Evolutionary conservation across 768 basidiomycete species (phyloP).

Genomic region (Porphyrellus cyaneotinctus): DNA sequence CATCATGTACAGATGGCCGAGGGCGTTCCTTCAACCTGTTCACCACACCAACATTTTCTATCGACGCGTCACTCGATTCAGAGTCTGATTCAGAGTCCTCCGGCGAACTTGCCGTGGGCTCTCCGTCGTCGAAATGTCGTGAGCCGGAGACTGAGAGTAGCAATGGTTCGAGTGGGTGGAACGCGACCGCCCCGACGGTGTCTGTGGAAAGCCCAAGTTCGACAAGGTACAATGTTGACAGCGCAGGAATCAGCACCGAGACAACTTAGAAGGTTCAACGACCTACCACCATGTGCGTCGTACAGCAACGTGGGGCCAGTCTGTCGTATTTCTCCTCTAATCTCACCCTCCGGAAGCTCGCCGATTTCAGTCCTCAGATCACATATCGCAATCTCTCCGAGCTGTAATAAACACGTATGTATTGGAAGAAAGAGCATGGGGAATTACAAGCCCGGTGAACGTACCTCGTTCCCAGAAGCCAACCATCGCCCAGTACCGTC

Average conservation of each 20-base stretch:
- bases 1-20: slow-evolving; percentile 21
- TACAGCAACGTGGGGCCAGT: slow-evolving; percentile 36
- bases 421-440: background rate
- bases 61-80: slow-evolving; percentile 11
- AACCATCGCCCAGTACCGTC: slow-evolving; percentile 65
- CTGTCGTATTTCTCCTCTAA: slow-evolving; percentile 9
- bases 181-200: slow-evolving; percentile 65
- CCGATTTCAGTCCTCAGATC: slow-evolving; percentile 34
- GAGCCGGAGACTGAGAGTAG: slow-evolving; percentile 74
- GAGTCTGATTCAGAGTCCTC: slow-evolving; percentile 16
- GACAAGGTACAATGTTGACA: background rate
- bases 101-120: background rate
- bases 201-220: slow-evolving; percentile 39
- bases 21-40: slow-evolving; percentile 11
- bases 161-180: slow-evolving; percentile 60
- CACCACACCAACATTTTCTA: background rate
- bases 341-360: slow-evolving; percentile 1
- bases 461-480: slow-evolving; percentile 64
- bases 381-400: slow-evolving; percentile 58
- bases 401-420: slow-evolving; percentile 32
- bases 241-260: background rate
- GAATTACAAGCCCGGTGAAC: slow-evolving; percentile 16
- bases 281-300: slow-evolving; percentile 55
- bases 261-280: background rate
- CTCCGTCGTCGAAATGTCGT: slow-evolving; percentile 50